These are phyloP conservation scores for Tylopilus sp. DNA, from an alignment of 768 basidiomycete genomes.

Conservation along the genomic window DNA sequence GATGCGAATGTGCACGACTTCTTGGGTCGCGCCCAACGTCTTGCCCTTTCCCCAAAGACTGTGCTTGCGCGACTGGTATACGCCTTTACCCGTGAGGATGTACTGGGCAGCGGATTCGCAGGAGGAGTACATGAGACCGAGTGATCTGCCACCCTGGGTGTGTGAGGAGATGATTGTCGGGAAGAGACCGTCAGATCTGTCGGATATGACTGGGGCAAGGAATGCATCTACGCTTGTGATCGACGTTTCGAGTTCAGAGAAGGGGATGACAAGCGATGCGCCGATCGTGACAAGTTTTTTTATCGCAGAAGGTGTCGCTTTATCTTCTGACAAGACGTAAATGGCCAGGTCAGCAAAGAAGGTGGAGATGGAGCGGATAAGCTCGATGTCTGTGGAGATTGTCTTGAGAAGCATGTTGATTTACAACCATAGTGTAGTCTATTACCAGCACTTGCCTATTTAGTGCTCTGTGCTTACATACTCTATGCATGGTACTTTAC, in stretches of 20 bases:
- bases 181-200: constrained; percentile 89
- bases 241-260: constrained; percentile 56
- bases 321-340: constrained; percentile 52
- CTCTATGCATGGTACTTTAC: too few species aligned
- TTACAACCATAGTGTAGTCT: too few species aligned
- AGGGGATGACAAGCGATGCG: constrained; percentile 68
- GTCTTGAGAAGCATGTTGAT: constrained; percentile 79
- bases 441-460: too few species aligned
- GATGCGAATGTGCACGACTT: constrained; percentile 72
- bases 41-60: constrained; percentile 97
- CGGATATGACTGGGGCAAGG: constrained; percentile 76
- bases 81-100: constrained; percentile 84
- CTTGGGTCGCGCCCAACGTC: constrained; percentile 91
- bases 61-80: constrained; percentile 95
- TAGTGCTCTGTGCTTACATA: too few species aligned
- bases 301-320: constrained; percentile 59
- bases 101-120: constrained; percentile 79
- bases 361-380: constrained; percentile 71
- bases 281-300: constrained; percentile 55
- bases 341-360: constrained; percentile 67
- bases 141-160: constrained; percentile 61
- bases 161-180: constrained; percentile 84
- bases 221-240: constrained; percentile 83
- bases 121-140: constrained; percentile 97
- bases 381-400: constrained; percentile 64